These are phyloP conservation scores for Xerocomus spinulosus DNA, from an alignment of 768 basidiomycete species.

Conservation along the genomic window DNA sequence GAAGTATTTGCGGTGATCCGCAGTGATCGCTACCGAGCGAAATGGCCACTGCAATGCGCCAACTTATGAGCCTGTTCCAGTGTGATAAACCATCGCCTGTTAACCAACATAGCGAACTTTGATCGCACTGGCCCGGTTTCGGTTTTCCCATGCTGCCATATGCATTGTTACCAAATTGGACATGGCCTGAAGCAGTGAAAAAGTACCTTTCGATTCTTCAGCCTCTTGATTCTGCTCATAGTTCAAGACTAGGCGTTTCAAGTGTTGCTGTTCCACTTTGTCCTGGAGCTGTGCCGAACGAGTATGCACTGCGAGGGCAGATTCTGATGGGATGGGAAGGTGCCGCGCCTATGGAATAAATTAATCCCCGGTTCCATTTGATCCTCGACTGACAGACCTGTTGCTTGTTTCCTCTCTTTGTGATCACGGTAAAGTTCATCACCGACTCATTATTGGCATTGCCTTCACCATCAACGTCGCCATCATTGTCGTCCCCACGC, in stretches of 20 bases:
- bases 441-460: slow-evolving; percentile 34
- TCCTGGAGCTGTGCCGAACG: slow-evolving; percentile 89
- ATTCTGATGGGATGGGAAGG: slow-evolving; percentile 82
- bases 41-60: slow-evolving; percentile 18
- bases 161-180: not conserved
- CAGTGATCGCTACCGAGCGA: slow-evolving; percentile 22
- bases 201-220: slow-evolving; percentile 70
- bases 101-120: slow-evolving; percentile 77
- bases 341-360: slow-evolving; percentile 59
- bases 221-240: slow-evolving; percentile 89
- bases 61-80: slow-evolving; percentile 12
- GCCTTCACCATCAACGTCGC: slow-evolving; percentile 40
- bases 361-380: slow-evolving; percentile 10
- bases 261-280: slow-evolving; percentile 92
- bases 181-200: not conserved
- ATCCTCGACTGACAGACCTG: slow-evolving; percentile 47
- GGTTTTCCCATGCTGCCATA: slow-evolving; percentile 58
- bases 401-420: slow-evolving; percentile 91
- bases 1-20: slow-evolving; percentile 18
- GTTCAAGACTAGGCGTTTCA: slow-evolving; percentile 91
- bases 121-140: slow-evolving; percentile 61
- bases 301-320: slow-evolving; percentile 86
- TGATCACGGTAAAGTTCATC: slow-evolving; percentile 92
- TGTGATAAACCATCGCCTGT: slow-evolving; percentile 17
- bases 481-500: slow-evolving; percentile 55